Evolutionary conservation across 441 rosid genomes (phyloP).

Genomic region (Aquilaria agallochum): DNA sequence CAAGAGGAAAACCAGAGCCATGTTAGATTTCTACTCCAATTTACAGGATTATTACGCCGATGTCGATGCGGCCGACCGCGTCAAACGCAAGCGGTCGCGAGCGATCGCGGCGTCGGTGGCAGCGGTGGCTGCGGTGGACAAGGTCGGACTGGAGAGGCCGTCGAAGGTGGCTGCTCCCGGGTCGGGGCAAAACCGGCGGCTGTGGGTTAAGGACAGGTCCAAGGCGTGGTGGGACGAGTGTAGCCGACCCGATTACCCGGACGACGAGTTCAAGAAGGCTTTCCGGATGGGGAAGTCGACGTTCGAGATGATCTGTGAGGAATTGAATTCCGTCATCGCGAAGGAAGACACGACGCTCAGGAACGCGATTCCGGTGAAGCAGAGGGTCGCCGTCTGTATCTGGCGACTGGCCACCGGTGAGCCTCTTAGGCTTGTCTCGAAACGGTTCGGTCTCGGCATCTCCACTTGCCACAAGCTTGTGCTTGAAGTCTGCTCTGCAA

Average conservation of each 20-base stretch:
- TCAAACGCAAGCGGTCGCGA: constrained; percentile 50
- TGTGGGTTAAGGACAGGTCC: constrained; percentile 78
- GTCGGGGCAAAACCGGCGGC: constrained; percentile 54
- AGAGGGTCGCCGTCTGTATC: constrained; percentile 73
- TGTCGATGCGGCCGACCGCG: constrained; percentile 32
- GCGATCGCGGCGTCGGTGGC: constrained; percentile 45
- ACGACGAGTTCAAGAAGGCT: constrained; percentile 58
- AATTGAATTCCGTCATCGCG: constrained; percentile 59
- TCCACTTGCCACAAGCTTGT: constrained; percentile 75
- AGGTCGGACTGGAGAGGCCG: constrained; percentile 4
- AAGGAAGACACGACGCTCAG: constrained; percentile 74
- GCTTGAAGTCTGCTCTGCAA: constrained; percentile 70
- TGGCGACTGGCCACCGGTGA: constrained; percentile 81
- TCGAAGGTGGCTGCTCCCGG: constrained; percentile 22
- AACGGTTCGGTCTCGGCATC: constrained; percentile 72
- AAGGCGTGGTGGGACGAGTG: constrained; percentile 87
- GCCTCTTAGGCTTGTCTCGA: constrained; percentile 71
- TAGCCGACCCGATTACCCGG: constrained; percentile 57
- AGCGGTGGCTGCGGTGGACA: constrained; percentile 25
- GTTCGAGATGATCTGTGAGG: constrained; percentile 64
- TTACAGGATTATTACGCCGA: constrained; percentile 44
- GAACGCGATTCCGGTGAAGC: constrained; percentile 74
- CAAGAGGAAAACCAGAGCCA: constrained; percentile 46
- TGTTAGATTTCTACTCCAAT: constrained; percentile 56
- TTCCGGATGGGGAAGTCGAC: constrained; percentile 69